Evolutionary conservation across 2,329 filamentous ascomycete species (phyloP), one percentile per base, ranked within the genome.

Genomic region (Stagonosporopsis tanaceti): DNA sequence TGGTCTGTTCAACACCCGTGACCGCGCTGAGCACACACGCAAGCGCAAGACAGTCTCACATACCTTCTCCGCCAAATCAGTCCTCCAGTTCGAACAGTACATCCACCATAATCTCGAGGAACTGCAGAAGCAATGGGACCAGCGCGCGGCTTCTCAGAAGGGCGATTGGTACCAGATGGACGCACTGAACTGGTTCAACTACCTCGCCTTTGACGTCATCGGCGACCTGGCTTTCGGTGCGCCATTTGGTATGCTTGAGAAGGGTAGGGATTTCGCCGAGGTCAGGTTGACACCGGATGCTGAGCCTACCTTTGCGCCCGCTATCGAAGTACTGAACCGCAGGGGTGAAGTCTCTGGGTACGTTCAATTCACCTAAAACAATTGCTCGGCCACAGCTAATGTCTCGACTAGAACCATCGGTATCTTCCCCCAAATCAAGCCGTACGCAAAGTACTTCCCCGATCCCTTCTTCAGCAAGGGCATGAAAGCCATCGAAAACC

Each of bases 1-100:
- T 12, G 92, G 92, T 20, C 82, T 97, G 12, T 97, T 97, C 86
- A 97, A 96, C 77, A 96, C 93, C 0, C 84, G 93, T 30, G 87
- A 93, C 77, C 85, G 93, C 46, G 81, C 82, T 0, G 91, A 97
- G 70, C 93, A 97, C 76, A 89, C 89, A 0, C 87, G 93, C 62
- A 97, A 97, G 84, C 87, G 93, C 69, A 97, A 96, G 84, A 89
- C 91, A 2, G 86, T 97, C 45, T 88, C 91, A 1, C 92, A 96
- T 76, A 95, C 91, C 30, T 97, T 97, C 78, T 91, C 88, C 14
- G 84, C 89, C 59, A 96, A 94, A 78, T 91, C 87, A 9, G 84
- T 97, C 51, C 83, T 84, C 57, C 88, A 96, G 73, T 96, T 96
- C 72, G 93, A 97, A 79, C 90, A 92, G 48, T 96, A 94, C 76